Evolutionary conservation across 1,284 basidiomycete genomes (phyloP), one percentile per base, ranked within the genome.

Genomic region (Ustilago curta): DNA sequence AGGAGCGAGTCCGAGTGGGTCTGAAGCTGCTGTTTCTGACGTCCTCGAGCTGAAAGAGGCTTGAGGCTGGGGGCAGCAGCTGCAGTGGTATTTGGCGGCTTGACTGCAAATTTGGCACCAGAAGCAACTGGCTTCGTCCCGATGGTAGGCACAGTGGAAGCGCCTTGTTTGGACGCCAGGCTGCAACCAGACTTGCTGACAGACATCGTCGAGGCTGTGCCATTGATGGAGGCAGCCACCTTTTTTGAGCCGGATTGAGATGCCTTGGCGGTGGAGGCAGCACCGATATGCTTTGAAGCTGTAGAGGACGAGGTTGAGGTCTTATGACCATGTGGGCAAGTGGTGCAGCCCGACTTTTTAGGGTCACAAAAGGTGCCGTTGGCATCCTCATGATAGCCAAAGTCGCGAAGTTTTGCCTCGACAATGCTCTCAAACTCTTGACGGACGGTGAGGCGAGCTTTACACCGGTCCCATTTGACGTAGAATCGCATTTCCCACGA

Each of bases 1-100:
- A 64, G 61, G 3, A 70, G 48, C 3, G 57, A 39, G 1, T 43
- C 11, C 12, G 37, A 31, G 8, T 56, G 31, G 1, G 32, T 21
- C n/a, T 49, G 47, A 9, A 59, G 57, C 11, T 40, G 60, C 42
- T 23, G 42, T 42, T 70, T 70, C 8, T 55, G 49, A n/a, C 52
- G 43, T 3, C 8, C 35, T n/a, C 57, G 50, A 23, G 29, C 35
- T 1, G 53, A 60, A 18, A n/a, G 3, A 18, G 29, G 12, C 7
- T 27, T 37, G 45, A 18, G 2, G 8, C 14, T 37, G 31, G 18
- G 3, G 42, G 53, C 11, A 19, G 53, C 3, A 35, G 29, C 9
- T 27, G 39, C 32, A 9, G 39, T 23, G 23, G 23, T 8, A 19
- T n/a, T n/a, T n/a, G 39, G 6, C 8, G 35, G 3, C 31, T 32